Base-by-base conservation (phyloP, 108 stramenopile species). In the Chaetoceros muelleri region DNA sequence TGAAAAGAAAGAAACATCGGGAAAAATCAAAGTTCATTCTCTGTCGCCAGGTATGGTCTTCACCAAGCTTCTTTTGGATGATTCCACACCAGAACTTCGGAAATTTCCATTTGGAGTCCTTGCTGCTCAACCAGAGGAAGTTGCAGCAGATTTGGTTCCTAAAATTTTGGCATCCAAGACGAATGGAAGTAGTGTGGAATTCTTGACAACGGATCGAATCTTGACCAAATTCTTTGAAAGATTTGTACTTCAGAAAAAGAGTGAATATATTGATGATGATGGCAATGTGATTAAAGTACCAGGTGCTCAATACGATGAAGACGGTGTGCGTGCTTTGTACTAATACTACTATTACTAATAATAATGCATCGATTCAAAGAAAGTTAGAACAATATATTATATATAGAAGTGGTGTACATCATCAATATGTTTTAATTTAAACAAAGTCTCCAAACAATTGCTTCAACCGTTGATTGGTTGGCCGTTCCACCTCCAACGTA, bases 21-120 rank as follows among this genome's bases (percentile, higher is more conserved):
- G 93, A 61, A 80, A 63, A 16, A 78, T 94, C 51, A 80, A 81
- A 48, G 93, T 94, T 30, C 88, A 94, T 74, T 82, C 59, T 25
- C 64, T 94, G 46, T 86, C 84, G 24, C 93, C 93, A 44, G 93
- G 93, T 30, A 94, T 94, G 93, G 93, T 94, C 25, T 94, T 94
- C 56, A 94, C 93, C 0, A 84, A 87, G 53, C 74, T 94, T 7
- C 69, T 94, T 31, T 67, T 94, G 57, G 86, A 94, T 60, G 78
- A 94, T 70, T 90, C 88, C 20, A 94, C 93, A 30, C 87, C 87
- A 20, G 92, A 94, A 71, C 68, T 94, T 34, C 81, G 92, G 28
- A 94, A 94, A 53, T 94, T 94, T 53, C 92, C 92, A 31, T 94
- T 94, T 64, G 87, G 88, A 25, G 88, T 94, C 22, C 70, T 94